Conservation (phyloP, 208 protist species). For the Leishmania gerbilli region DNA sequence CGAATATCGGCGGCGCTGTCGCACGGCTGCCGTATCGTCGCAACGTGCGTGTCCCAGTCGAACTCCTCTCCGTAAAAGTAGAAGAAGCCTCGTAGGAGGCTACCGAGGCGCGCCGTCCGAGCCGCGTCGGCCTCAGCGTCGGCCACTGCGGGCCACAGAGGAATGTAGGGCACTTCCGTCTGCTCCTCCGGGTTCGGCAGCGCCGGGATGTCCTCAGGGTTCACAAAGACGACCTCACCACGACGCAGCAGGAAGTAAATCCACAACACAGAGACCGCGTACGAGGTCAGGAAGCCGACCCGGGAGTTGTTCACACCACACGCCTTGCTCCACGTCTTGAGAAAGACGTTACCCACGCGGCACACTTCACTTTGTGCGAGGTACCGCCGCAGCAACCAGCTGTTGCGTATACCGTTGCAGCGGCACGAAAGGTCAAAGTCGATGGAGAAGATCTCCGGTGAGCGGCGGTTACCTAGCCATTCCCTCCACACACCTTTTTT, state of each 20-base stretch:
- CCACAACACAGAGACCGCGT: conserved; percentile 77
- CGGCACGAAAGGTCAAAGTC: conserved; percentile 86
- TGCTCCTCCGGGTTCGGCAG: conserved; percentile 27
- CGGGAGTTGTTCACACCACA: conserved; percentile 76
- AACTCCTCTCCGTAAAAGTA: conserved; percentile 56
- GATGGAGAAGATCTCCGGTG: conserved; percentile 71
- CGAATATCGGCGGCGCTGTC: conserved; percentile 1
- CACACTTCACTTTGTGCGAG: conserved; percentile 48
- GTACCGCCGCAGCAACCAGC: conserved; percentile 77
- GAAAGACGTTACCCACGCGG: conserved; percentile 65
- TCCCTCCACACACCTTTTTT: conserved; percentile 24
- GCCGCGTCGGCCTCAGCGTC: background rate
- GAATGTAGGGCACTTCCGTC: conserved; percentile 45
- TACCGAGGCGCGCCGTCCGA: conserved; percentile 28
- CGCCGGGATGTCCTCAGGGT: conserved; percentile 32
- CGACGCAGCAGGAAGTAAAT: conserved; percentile 67
- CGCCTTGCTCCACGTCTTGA: conserved; percentile 84
- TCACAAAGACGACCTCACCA: conserved; percentile 43
- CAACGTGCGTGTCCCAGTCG: conserved; percentile 53
- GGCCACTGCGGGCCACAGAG: conserved; percentile 39
- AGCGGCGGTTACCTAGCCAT: conserved; percentile 33
- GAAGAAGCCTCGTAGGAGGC: conserved; percentile 58
- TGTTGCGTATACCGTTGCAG: conserved; percentile 76
- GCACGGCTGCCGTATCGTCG: conserved; percentile 34
- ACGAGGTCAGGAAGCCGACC: conserved; percentile 77